Evolutionary conservation across 169 alveolate genomes (phyloP), one percentile per base, ranked within the genome.

Genomic region (Plasmodium yoelii): DNA sequence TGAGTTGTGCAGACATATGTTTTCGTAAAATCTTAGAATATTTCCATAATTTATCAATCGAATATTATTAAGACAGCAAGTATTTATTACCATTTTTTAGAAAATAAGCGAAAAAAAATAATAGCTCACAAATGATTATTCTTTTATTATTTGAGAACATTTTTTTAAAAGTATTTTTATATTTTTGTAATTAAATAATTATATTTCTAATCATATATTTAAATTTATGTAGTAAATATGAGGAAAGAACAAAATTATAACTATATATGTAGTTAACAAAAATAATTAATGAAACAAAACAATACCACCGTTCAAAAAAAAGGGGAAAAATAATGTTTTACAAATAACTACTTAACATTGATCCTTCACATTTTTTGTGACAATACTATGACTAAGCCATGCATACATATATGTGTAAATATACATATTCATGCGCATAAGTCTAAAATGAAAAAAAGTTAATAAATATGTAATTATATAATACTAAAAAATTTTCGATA

Each of bases 131-230:
- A 56, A 77, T 49, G 10, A 63, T 39, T 64, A 28, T 51, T 63
- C 53, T 77, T 42, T 28, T 26, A 28, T 63, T 77, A 10, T 46
- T 77, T 18, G 65, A 57, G 65, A 63, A 77, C 88, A 77, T 77
- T 59, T 56, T 73, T 73, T 42, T 42, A 56, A 51, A 34, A 34
- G 5, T 34, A 34, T 3, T 34, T 34, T 34, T 59, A 73, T 34
- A 0, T 22, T 55, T 59, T 28, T 42, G 56, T 73, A 57, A 56
- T 42, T n/a, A 59, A 57, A 42, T 12, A 15, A 44, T 5, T 67
- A 67, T 13, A 18, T 26, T 73, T 73, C 72, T 57, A 49, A 1
- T 47, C 1, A 49, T 73, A 26, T n/a, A 3, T 2, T 12, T 15
- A 51, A 51, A 51, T 34, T 34, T 34, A 34, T 34, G 42, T 3